These are phyloP conservation scores for Bipolaris bicolor DNA, from an alignment of 2,329 filamentous ascomycete genomes.

Conservation along the genomic window DNA sequence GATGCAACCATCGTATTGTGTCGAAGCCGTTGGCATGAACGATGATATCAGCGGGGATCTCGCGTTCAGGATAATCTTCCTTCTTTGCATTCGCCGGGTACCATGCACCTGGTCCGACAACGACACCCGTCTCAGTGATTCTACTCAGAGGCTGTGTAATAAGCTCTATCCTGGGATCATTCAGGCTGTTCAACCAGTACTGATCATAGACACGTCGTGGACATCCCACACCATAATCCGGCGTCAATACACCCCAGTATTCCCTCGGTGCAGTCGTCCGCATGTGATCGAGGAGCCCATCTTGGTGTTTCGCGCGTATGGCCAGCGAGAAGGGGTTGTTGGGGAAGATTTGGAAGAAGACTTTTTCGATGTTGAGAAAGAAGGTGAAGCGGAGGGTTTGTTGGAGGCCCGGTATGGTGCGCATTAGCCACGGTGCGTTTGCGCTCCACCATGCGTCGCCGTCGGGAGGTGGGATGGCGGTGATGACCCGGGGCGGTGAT, in stretches of 20 bases:
- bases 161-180: slow-evolving; percentile 60
- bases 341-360: slow-evolving; percentile 58
- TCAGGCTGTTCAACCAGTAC: slow-evolving; percentile 61
- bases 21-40: slow-evolving; percentile 68
- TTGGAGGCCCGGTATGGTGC: slow-evolving; percentile 58
- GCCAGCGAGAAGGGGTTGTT: slow-evolving; percentile 47
- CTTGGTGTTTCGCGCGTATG: slow-evolving; percentile 50
- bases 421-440: slow-evolving; percentile 55
- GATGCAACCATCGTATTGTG: slow-evolving; percentile 61
- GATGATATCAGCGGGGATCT: slow-evolving; percentile 64
- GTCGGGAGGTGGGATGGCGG: slow-evolving; percentile 47
- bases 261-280: slow-evolving; percentile 60
- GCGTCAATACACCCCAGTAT: slow-evolving; percentile 67
- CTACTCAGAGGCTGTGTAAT: slow-evolving; percentile 59
- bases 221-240: slow-evolving; percentile 67
- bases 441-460: slow-evolving; percentile 54
- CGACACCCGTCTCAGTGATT: slow-evolving; percentile 58
- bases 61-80: slow-evolving; percentile 42
- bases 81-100: slow-evolving; percentile 53
- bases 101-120: slow-evolving; percentile 57
- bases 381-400: slow-evolving; percentile 53
- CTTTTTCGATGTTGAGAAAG: slow-evolving; percentile 53
- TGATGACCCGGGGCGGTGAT: slow-evolving; percentile 63
- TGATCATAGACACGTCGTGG: slow-evolving; percentile 68
- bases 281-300: slow-evolving; percentile 56